These are phyloP conservation scores for Hypomontagnella submonticulosa DNA, from an alignment of 495 filamentous ascomycete genomes.

Conservation along the genomic window DNA sequence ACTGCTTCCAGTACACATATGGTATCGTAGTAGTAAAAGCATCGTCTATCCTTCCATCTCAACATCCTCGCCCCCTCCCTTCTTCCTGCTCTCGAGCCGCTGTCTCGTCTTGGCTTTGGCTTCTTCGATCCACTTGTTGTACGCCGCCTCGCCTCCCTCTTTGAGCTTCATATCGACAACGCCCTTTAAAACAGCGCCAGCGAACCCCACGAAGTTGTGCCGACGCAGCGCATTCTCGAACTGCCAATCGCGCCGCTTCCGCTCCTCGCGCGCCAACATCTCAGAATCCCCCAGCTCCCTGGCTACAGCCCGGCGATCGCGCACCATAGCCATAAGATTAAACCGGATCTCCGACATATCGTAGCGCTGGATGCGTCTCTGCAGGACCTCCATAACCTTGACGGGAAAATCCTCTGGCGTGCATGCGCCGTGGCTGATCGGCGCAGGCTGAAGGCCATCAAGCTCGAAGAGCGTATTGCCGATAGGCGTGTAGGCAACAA, in stretches of 20 bases:
- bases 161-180: slow-evolving; percentile 78
- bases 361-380: slow-evolving; percentile 85
- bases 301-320: slow-evolving; percentile 80
- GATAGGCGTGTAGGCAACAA: slow-evolving; percentile 92
- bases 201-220: slow-evolving; percentile 97
- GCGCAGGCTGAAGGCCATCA: slow-evolving; percentile 91
- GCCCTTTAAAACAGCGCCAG: slow-evolving; percentile 88
- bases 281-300: slow-evolving; percentile 85
- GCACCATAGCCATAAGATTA: slow-evolving; percentile 92
- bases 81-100: slow-evolving; percentile 65
- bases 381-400: slow-evolving; percentile 87
- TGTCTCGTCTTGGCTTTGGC: slow-evolving; percentile 77
- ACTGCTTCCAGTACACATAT: too few relatives aligned
- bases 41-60: slow-evolving; percentile 54
- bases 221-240: slow-evolving; percentile 95
- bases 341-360: slow-evolving; percentile 90
- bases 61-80: slow-evolving; percentile 55
- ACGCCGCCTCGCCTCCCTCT: slow-evolving; percentile 69
- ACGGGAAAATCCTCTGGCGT: slow-evolving; percentile 75
- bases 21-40: too few relatives aligned
- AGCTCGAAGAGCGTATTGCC: slow-evolving; percentile 88
- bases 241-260: slow-evolving; percentile 85
- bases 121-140: slow-evolving; percentile 81
- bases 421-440: slow-evolving; percentile 87
- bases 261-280: slow-evolving; percentile 79